Conservation (phyloP, 2,329 filamentous ascomycete genomes). For the Gremmenia infestans region DNA sequence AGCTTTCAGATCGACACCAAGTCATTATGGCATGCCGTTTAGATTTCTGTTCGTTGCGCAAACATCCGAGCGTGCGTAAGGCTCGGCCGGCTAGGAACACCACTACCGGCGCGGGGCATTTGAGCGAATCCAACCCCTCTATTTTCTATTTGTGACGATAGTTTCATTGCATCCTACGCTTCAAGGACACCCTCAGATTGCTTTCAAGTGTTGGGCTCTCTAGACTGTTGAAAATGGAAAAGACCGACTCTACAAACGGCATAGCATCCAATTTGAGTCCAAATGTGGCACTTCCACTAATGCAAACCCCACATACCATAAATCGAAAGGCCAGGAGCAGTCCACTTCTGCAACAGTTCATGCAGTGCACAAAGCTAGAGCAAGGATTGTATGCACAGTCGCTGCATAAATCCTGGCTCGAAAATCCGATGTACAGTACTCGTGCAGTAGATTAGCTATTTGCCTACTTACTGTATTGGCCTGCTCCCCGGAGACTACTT, state of each 20-base stretch:
- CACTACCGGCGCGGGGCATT: conserved; percentile 1
- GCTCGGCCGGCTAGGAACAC: not conserved
- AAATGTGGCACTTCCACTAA: too few relatives aligned
- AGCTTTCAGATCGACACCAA: not conserved
- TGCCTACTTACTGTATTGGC: not conserved
- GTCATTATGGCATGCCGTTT: not conserved
- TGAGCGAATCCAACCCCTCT: not conserved
- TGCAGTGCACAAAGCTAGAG: not conserved
- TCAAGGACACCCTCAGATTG: not conserved
- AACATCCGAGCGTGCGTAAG: conserved; percentile 3
- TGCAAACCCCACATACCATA: not conserved
- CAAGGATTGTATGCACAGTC: not conserved
- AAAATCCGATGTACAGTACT: not conserved
- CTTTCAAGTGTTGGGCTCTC: not conserved
- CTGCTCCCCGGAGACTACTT: not conserved
- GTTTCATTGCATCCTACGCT: not conserved
- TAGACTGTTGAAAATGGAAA: not conserved
- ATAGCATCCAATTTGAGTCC: too few relatives aligned
- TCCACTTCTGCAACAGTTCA: not conserved
- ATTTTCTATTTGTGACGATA: not conserved
- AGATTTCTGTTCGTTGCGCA: not conserved
- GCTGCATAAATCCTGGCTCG: not conserved
- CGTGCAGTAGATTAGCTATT: not conserved
- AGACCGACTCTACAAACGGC: not conserved
- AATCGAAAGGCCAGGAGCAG: not conserved